Conservation (phyloP, 371 early-diverging fungal genomes). For the Mortierella sp. region DNA sequence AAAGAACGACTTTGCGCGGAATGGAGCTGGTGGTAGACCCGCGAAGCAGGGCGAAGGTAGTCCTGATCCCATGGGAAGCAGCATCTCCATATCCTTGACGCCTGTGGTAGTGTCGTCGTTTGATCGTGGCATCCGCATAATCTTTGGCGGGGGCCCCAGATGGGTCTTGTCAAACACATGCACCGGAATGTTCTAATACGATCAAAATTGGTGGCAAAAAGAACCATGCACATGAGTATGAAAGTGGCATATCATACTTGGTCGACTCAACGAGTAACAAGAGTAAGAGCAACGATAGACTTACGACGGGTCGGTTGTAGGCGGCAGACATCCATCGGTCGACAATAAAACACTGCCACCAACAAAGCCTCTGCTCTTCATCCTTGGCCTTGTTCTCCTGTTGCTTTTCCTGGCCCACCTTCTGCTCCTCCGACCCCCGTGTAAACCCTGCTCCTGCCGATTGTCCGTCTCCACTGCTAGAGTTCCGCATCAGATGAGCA, state of each 20-base stretch:
- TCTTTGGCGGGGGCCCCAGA: slow-evolving; percentile 35
- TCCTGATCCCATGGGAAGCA: slow-evolving; percentile 18
- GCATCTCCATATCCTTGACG: neutral
- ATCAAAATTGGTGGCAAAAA: neutral
- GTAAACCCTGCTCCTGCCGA: neutral
- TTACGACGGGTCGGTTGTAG: slow-evolving; percentile 44
- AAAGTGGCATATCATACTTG: neutral
- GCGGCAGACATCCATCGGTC: slow-evolving; percentile 57
- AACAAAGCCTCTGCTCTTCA: slow-evolving; percentile 49
- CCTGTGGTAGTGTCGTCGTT: neutral
- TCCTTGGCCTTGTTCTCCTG: slow-evolving; percentile 24
- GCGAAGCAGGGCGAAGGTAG: neutral
- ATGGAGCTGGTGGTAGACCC: slow-evolving; percentile 28
- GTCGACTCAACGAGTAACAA: too few species aligned
- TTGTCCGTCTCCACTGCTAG: neutral
- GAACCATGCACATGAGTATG: neutral
- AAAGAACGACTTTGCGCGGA: slow-evolving; percentile 38
- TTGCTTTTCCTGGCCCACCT: slow-evolving; percentile 10
- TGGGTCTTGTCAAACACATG: slow-evolving; percentile 51
- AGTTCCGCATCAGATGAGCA: slow-evolving; percentile 16
- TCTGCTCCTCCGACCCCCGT: neutral
- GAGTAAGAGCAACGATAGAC: neutral
- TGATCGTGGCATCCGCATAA: neutral
- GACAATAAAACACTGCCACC: slow-evolving; percentile 56
- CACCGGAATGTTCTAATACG: slow-evolving; percentile 42